phyloP scores from a whole-genome alignment of 768 basidiomycete species.

The Tylopilus rubrobrunneus region DNA sequence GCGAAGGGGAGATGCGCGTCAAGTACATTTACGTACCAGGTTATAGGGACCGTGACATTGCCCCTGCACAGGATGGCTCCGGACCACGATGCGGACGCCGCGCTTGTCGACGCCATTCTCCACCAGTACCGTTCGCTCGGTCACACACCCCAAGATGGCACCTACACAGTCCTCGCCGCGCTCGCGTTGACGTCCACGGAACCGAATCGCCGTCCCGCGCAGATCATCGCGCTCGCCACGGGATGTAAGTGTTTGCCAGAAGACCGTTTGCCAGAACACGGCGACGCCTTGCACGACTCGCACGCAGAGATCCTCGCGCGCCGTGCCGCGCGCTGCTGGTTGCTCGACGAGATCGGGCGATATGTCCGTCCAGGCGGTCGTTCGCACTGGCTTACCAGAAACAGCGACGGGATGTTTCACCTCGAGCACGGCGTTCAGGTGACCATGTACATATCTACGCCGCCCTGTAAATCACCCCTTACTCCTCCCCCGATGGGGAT shows the following conservation, averaged over 20 bases:
- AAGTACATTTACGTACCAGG: conserved; percentile 22
- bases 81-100: conserved; percentile 10
- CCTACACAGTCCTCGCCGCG: conserved; percentile 63
- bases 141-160: conserved; percentile 48
- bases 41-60: background rate
- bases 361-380: conserved; percentile 15
- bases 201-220: conserved; percentile 24
- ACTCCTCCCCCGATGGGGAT: conserved; percentile 44
- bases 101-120: conserved; percentile 38
- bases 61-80: conserved; percentile 2
- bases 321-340: conserved; percentile 73
- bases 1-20: background rate
- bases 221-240: conserved; percentile 70
- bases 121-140: conserved; percentile 42
- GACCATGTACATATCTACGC: conserved; percentile 73
- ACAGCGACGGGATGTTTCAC: conserved; percentile 38
- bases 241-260: conserved; percentile 85
- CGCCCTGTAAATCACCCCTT: conserved; percentile 44
- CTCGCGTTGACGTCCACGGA: conserved; percentile 44
- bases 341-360: conserved; percentile 61
- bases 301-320: conserved; percentile 93
- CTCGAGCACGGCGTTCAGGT: conserved; percentile 48
- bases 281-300: conserved; percentile 82
- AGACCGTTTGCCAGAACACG: conserved; percentile 53
- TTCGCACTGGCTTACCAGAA: conserved; percentile 49